Base-by-base conservation (phyloP, 495 filamentous ascomycete genomes). In the Apodospora peruviana region DNA sequence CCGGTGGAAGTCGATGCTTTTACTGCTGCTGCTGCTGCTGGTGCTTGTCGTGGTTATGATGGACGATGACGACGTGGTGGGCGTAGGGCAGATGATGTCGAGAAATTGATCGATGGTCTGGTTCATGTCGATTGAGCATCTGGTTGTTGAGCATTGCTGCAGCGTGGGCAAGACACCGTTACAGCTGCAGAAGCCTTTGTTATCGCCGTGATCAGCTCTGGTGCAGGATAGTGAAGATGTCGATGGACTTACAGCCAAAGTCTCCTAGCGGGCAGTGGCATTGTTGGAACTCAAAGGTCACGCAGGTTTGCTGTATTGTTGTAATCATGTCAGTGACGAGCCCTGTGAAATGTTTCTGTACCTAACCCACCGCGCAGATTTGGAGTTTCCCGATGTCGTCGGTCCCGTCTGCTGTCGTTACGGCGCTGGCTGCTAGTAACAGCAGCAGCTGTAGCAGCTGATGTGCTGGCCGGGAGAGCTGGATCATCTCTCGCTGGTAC, bases 271-370 rank as follows among this genome's bases (percentile, higher is more conserved):
- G 21, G 22, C 40, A 43, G 18, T 43, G 40, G 40, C 40, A 43
- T 3, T n/a, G 17, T 4, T 19, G 22, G 21, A 43, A 43, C 4
- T 14, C 11, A 9, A 21, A 9, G 12, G 40, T 43, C 18, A 43
- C 22, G 21, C 40, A 43, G 7, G 40, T 43, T 43, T 43, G 40
- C 40, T 43, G 21, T n/a, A n/a, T n/a, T n/a, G n/a, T n/a, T n/a
- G n/a, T n/a, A 24, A 9, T 5, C 40, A 35, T 10, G 20, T 42
- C 19, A 42, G 40, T 19, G 11, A 2, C 5, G 32, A 35, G 16
- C 11, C 11, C 32, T 35, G 32, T 10, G 32, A 35, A 35, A 35
- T 35, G 16, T n/a, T 35, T 35, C 32, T 2, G 32, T 35, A 10
- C 16, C 32, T 35, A n/a, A n/a, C 11, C 24, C 10, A 2, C 3